Conservation (phyloP, 2,329 filamentous ascomycete species). For the Xylariaceae sp. region DNA sequence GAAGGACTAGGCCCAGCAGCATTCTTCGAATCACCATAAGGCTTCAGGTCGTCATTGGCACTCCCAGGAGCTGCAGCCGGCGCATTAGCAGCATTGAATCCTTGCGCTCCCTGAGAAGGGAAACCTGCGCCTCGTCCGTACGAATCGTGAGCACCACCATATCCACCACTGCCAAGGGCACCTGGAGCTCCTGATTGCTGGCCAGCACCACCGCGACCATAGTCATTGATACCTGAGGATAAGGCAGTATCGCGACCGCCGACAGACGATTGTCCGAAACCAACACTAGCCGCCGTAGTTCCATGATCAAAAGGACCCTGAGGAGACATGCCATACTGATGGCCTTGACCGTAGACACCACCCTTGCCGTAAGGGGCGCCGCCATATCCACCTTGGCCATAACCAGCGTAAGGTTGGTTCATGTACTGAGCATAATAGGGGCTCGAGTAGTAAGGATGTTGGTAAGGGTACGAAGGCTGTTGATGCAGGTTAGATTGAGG, state of each 20-base stretch:
- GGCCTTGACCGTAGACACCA: constrained; percentile 51
- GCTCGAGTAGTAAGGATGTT: constrained; percentile 51
- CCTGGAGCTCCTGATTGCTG: constrained; percentile 47
- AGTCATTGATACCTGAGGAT: constrained; percentile 50
- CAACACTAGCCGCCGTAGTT: constrained; percentile 47
- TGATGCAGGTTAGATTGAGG: constrained; percentile 39
- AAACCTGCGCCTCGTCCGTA: constrained; percentile 53
- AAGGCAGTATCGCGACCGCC: constrained; percentile 49
- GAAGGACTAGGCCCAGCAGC: constrained; percentile 54
- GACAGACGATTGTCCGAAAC: constrained; percentile 52
- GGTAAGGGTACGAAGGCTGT: constrained; percentile 30
- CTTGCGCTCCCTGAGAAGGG: constrained; percentile 52
- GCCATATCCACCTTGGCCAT: constrained; percentile 49
- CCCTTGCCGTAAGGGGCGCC: constrained; percentile 52
- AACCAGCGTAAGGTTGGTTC: constrained; percentile 47
- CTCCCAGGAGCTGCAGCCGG: constrained; percentile 44
- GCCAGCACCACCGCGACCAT: constrained; percentile 47
- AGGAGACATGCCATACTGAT: constrained; percentile 52
- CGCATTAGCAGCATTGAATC: constrained; percentile 47
- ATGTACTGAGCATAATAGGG: constrained; percentile 61
- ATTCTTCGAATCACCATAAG: constrained; percentile 54
- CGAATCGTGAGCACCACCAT: constrained; percentile 52
- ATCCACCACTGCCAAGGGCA: constrained; percentile 48
- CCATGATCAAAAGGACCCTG: constrained; percentile 55
- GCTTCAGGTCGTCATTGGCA: constrained; percentile 53